Conservation (phyloP, 345 rosid genomes). For the Cardiospermum halicacabum region DNA sequence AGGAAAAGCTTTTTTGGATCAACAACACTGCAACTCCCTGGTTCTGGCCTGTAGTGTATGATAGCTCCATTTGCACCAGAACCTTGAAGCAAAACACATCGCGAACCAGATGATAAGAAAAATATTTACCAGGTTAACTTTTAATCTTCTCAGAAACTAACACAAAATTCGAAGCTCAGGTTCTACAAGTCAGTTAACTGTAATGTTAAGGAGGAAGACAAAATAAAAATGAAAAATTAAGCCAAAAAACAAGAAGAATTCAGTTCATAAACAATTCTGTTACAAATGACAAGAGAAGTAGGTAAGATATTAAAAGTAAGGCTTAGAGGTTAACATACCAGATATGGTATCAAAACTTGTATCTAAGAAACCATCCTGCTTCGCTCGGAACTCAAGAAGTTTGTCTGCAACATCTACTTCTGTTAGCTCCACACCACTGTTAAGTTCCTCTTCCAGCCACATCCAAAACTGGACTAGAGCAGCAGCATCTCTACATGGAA, state of each 20-base stretch:
- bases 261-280: neutral
- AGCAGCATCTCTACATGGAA: conserved; percentile 80
- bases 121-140: neutral
- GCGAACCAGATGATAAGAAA: neutral
- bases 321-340: conserved; percentile 35
- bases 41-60: conserved; percentile 90
- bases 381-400: conserved; percentile 80
- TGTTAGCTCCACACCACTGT: conserved; percentile 51
- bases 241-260: no score
- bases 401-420: conserved; percentile 87
- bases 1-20: conserved; percentile 70
- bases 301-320: neutral
- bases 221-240: neutral
- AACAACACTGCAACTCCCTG: conserved; percentile 71
- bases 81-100: conserved; percentile 40
- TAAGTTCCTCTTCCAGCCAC: conserved; percentile 87
- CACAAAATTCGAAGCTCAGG: neutral
- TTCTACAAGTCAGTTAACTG: neutral
- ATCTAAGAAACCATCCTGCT: conserved; percentile 79
- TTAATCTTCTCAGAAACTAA: neutral
- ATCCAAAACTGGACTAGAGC: conserved; percentile 88
- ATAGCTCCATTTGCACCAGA: conserved; percentile 97
- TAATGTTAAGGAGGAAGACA: no score
- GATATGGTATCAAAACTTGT: conserved; percentile 97
- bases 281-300: neutral